These are phyloP conservation scores for Adansonia madagascariensis DNA, from an alignment of 441 rosid species.

Conservation along the genomic window DNA sequence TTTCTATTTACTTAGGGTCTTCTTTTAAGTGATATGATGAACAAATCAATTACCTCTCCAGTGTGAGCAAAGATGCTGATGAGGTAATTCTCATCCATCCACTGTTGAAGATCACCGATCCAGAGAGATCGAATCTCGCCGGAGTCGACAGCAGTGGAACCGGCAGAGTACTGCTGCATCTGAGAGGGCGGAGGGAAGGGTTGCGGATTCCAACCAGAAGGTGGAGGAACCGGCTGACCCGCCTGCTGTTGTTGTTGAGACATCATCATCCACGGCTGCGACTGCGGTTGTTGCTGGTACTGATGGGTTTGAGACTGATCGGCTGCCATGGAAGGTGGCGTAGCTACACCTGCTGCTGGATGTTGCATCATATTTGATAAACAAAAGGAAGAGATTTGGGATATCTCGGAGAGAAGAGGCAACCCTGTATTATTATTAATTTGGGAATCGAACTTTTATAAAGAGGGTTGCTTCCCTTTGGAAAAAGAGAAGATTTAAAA, in stretches of 20 bases:
- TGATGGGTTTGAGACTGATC: constrained; percentile 50
- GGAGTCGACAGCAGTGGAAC: constrained; percentile 34
- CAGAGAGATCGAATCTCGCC: constrained; percentile 83
- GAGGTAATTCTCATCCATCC: constrained; percentile 89
- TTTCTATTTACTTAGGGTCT: background rate
- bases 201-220: constrained; percentile 72
- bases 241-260: constrained; percentile 46
- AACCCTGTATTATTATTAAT: constrained; percentile 17
- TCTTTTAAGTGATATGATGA: background rate
- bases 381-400: background rate
- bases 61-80: constrained; percentile 49
- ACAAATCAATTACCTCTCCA: constrained; percentile 56
- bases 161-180: constrained; percentile 40
- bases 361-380: constrained; percentile 74
- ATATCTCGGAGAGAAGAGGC: background rate
- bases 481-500: background rate
- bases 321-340: constrained; percentile 36
- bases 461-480: background rate
- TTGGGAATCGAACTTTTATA: background rate
- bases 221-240: constrained; percentile 60
- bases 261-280: constrained; percentile 69
- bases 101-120: constrained; percentile 87
- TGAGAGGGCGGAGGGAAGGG: constrained; percentile 66
- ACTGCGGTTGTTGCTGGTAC: constrained; percentile 44
- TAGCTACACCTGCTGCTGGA: constrained; percentile 58